phyloP scores from a whole-genome alignment of 371 early-diverging fungal genomes.

The Syncephalastrum sp. region DNA sequence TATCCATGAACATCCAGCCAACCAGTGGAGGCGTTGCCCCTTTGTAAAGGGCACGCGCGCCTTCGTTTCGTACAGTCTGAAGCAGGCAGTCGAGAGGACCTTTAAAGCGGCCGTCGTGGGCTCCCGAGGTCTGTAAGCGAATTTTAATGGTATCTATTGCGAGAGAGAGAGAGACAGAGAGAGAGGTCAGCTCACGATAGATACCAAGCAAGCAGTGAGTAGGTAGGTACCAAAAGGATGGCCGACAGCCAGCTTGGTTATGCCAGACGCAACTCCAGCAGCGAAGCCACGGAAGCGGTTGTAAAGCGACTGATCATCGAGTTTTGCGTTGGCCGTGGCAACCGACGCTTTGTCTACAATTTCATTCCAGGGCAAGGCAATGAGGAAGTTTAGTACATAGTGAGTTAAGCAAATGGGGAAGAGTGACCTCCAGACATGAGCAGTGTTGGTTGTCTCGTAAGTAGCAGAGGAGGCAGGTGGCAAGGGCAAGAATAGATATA shows the following conservation, averaged over 20 bases:
- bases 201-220: not conserved
- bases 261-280: conserved; percentile 78
- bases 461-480: too few species aligned
- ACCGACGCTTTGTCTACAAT: not conserved
- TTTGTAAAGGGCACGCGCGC: conserved; percentile 82
- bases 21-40: conserved; percentile 91
- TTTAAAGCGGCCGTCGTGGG: conserved; percentile 72
- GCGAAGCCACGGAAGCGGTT: conserved; percentile 74
- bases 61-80: conserved; percentile 74
- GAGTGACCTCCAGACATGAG: too few species aligned
- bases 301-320: conserved; percentile 42
- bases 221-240: conserved; percentile 71
- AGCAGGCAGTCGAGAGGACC: conserved; percentile 86
- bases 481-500: too few species aligned
- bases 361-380: not conserved
- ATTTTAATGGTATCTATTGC: conserved; percentile 71
- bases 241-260: conserved; percentile 79
- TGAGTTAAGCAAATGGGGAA: too few species aligned
- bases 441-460: too few species aligned
- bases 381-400: too few species aligned
- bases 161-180: not conserved
- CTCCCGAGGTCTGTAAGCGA: conserved; percentile 76
- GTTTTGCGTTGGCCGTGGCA: conserved; percentile 30
- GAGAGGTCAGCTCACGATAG: not conserved
- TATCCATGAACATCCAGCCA: conserved; percentile 94